Conservation (phyloP, 139 green algal genomes). For the Nannochloris sp. region DNA sequence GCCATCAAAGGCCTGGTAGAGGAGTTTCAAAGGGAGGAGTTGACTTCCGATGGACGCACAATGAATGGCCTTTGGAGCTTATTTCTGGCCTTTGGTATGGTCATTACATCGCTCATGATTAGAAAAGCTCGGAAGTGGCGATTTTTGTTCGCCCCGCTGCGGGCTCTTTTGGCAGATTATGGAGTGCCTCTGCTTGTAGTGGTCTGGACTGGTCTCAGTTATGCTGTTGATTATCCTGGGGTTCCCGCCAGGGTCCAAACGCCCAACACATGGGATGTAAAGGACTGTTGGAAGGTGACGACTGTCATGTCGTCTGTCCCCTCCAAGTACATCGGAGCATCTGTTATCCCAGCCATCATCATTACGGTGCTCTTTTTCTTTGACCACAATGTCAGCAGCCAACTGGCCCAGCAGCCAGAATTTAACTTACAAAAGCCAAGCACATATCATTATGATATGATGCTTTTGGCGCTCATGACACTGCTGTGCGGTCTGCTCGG, state of each 20-base stretch:
- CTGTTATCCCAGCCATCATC: conserved; percentile 65
- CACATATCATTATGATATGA: conserved; percentile 71
- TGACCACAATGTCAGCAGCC: conserved; percentile 70
- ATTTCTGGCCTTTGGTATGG: conserved; percentile 47
- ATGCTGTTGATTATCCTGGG: conserved; percentile 34
- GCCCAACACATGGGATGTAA: conserved; percentile 58
- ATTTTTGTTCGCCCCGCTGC: conserved; percentile 25
- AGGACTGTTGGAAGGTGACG: conserved; percentile 26
- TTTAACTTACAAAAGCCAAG: conserved; percentile 54
- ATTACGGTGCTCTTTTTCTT: conserved; percentile 88
- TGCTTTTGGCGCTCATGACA: conserved; percentile 60
- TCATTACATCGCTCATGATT: conserved; percentile 35
- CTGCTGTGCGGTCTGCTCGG: conserved; percentile 62
- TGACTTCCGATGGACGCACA: conserved; percentile 16
- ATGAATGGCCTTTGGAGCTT: conserved; percentile 74
- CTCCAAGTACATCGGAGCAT: conserved; percentile 48
- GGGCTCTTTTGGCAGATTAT: conserved; percentile 74
- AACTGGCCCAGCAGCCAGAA: conserved; percentile 66
- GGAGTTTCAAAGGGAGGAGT: conserved; percentile 25
- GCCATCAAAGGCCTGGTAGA: conserved; percentile 50
- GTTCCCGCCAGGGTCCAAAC: conserved; percentile 47
- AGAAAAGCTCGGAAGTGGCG: conserved; percentile 54
- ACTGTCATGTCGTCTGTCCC: conserved; percentile 24
- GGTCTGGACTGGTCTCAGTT: conserved; percentile 52
- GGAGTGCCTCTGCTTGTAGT: conserved; percentile 62